phyloP scores from a whole-genome alignment of 768 basidiomycete species.

The Naematelia aurantialba region DNA sequence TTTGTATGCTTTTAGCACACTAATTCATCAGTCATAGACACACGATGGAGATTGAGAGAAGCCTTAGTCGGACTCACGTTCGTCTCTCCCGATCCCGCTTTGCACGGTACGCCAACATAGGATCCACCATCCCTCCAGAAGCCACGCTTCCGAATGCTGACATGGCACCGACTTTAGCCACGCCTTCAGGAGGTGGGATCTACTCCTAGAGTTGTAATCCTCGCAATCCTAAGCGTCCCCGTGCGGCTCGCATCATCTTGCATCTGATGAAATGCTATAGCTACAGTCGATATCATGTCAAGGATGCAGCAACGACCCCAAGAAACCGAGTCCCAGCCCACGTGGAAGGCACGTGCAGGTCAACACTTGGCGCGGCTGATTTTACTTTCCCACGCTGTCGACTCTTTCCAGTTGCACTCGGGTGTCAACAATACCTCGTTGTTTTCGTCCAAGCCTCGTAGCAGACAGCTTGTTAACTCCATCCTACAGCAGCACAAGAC shows the following conservation, averaged over 20 bases:
- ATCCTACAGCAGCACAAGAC: not conserved
- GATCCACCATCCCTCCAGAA: conserved; percentile 54
- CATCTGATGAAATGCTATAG: not conserved
- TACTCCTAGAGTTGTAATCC: too few species aligned
- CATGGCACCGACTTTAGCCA: conserved; percentile 5
- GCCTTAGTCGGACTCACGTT: conserved; percentile 28
- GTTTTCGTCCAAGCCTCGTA: not conserved
- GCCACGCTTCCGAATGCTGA: conserved; percentile 20
- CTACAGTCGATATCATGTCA: conserved; percentile 10
- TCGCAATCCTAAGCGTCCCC: too few species aligned
- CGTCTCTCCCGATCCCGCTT: conserved; percentile 68
- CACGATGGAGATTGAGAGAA: not conserved
- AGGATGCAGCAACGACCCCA: too few species aligned
- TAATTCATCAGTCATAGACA: conserved; percentile 17
- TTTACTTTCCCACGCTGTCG: conserved; percentile 19
- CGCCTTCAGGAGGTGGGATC: too few species aligned
- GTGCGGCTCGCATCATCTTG: too few species aligned
- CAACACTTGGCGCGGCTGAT: conserved; percentile 12
- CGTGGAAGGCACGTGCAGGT: too few species aligned
- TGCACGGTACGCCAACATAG: conserved; percentile 79
- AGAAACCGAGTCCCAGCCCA: too few species aligned
- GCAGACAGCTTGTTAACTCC: not conserved
- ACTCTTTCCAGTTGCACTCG: too few species aligned
- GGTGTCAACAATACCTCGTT: too few species aligned
- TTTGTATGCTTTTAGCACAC: conserved; percentile 75